Base-by-base conservation (phyloP, 768 basidiomycete species). In the Leccinum longicurvipes region DNA sequence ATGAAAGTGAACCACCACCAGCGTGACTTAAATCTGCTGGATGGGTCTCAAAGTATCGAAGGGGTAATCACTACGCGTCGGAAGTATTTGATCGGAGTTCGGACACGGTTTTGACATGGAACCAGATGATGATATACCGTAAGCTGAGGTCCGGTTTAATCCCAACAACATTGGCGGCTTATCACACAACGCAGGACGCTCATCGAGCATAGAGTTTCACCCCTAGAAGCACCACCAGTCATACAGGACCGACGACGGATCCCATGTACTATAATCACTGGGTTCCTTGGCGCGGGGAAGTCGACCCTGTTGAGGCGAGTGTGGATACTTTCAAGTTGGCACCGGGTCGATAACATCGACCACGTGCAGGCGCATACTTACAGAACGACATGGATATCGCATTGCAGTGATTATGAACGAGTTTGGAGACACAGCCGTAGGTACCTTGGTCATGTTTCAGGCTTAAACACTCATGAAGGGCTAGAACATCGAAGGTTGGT, bases 381-480 rank as follows among this genome's bases (percentile, higher is more conserved):
- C 91, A 12, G 93, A 93, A 66, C 79, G 86, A 36, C 96, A 98
- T 80, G 95, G 96, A 3, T 93, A 94, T 67, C 84, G 90, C 34
- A 97, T 99, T 54, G 96, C 96, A 5, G 96, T 99, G 21, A 97
- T 96, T 60, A 94, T 97, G 92, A 97, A 96, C 66, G 93, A 95
- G 72, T 98, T 98, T 68, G 96, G 93, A 9, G 94, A 97, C 68
- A 94, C 94, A 19, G 91, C 92, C 63, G 90, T 91, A 64, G 66
- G 85, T 76, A 34, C 39, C 44, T 39, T 41, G 48, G 34, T 53
- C 34, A 29, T 29, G 17, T 32, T 47, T 58, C 56, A 23, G 53
- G 23, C 47, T 50, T 60, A 45, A 66, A 61, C 34, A 63, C 66
- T 60, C 49, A 67, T 45, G 54, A 49, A 21, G 17, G 21, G 25